phyloP scores from a whole-genome alignment of 2,329 filamentous ascomycete species.

The Tolypocladium album region DNA sequence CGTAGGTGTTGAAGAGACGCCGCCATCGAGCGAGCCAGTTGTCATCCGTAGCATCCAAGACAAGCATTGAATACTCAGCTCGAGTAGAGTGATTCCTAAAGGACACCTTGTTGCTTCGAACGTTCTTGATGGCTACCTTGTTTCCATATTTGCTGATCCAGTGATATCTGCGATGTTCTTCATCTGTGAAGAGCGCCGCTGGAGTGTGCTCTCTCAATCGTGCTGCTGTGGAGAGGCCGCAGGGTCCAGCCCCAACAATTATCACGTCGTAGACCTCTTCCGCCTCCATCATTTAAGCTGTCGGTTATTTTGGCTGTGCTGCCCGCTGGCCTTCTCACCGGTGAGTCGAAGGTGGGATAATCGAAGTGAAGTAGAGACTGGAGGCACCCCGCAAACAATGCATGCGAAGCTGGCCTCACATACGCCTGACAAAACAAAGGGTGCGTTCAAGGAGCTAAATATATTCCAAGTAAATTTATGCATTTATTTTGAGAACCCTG shows the following conservation, averaged over 20 bases:
- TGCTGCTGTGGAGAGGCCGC: constrained; percentile 62
- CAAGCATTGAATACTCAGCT: constrained; percentile 36
- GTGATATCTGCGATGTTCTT: constrained; percentile 71
- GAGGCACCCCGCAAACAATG: neutral
- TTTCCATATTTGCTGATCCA: constrained; percentile 60
- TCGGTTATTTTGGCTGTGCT: neutral
- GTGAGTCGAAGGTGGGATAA: neutral
- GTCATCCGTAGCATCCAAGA: constrained; percentile 54
- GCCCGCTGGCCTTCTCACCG: too few relatives aligned
- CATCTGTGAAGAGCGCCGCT: constrained; percentile 71
- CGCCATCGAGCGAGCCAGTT: constrained; percentile 66
- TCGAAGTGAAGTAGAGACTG: neutral
- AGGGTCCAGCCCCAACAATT: constrained; percentile 65
- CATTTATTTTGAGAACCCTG: neutral
- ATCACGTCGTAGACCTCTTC: constrained; percentile 51
- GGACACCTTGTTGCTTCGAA: constrained; percentile 21
- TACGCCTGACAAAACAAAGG: neutral
- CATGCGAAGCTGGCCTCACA: neutral
- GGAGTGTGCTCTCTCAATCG: constrained; percentile 63
- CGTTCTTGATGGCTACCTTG: constrained; percentile 44
- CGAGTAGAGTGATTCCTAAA: constrained; percentile 2
- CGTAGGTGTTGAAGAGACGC: constrained; percentile 53
- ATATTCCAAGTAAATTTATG: neutral
- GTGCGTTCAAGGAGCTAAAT: neutral
- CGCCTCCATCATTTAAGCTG: neutral